phyloP scores from a whole-genome alignment of 2,329 filamentous ascomycete genomes.

The Blastomyces emzantsi region DNA sequence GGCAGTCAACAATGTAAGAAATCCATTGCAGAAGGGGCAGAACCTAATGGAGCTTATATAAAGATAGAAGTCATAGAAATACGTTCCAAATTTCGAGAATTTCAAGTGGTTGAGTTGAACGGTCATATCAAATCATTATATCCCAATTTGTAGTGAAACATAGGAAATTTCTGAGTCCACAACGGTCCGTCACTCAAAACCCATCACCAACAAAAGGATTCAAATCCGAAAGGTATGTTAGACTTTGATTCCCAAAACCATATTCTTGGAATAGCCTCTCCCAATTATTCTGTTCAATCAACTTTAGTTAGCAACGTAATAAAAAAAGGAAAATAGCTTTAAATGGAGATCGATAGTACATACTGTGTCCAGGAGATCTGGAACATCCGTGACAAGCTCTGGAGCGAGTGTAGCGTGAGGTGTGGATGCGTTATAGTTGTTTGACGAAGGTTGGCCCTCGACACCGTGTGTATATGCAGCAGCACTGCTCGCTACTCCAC shows the following conservation, averaged over 20 bases:
- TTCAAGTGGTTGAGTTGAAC: not conserved
- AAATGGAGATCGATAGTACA: not conserved
- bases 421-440: not conserved
- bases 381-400: not conserved
- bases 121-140: not conserved
- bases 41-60: not conserved
- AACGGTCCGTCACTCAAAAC: not conserved
- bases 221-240: not conserved
- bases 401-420: not conserved
- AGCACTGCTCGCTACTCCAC: not conserved
- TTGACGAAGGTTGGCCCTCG: not conserved
- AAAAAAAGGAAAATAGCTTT: not conserved
- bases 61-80: not conserved
- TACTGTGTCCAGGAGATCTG: not conserved
- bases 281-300: not conserved
- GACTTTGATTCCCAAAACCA: not conserved
- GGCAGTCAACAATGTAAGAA: not conserved
- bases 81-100: not conserved
- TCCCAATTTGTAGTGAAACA: not conserved
- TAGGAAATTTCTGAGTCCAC: not conserved
- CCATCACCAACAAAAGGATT: not conserved
- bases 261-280: constrained; percentile 1
- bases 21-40: not conserved
- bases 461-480: not conserved
- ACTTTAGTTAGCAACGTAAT: not conserved